Evolutionary conservation across 345 rosid species (phyloP), one percentile per base, ranked within the genome.

Genomic region (Populus deltoides): DNA sequence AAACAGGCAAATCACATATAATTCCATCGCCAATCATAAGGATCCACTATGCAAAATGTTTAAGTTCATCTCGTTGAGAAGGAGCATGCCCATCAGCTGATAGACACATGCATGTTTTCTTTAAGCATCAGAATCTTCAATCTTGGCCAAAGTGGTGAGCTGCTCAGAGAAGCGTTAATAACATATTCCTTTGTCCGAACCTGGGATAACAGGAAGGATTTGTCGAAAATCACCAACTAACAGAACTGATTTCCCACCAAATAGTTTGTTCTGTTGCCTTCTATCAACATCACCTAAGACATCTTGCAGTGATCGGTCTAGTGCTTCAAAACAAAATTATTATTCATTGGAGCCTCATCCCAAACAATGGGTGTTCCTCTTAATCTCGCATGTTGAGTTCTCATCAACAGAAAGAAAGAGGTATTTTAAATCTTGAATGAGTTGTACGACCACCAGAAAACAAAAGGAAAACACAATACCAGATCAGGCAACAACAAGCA

Each of bases 381-480:
- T 59, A 15, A 59, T 22, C 22, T 59, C n/a, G 65, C 65, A 59
- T 7, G 15, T 59, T 15, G 65, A 59, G 8, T 29, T 29, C 31
- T 29, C 65, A 36, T 36, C 39, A 36, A 36, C 39, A 2, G 6
- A 0, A 4, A 61, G 1, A 6, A n/a, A n/a, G n/a, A n/a, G 51
- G 68, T 18, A 73, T 73, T 57, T 35, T 73, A 38, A 73, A 61
- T 33, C 68, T 33, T 8, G 53, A 74, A 13, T 74, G 70, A 7
- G 69, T 3, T 0, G 24, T 73, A 61, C 15, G 7, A 3, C 67
- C 65, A 17, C 39, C 57, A 2, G 33, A 51, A 3, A 73, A 38
- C 18, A 73, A 73, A 2, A 73, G n/a, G n/a, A 7, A 0, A 35
- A 8, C 5, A 70, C 2, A 9, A 65, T 73, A 3, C 38, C 1